Percentiles rank a stretch among this genome's conserved stretches.
Conservation (phyloP, 495 filamentous ascomycete species). For the Aspergillus asperescens region DNA sequence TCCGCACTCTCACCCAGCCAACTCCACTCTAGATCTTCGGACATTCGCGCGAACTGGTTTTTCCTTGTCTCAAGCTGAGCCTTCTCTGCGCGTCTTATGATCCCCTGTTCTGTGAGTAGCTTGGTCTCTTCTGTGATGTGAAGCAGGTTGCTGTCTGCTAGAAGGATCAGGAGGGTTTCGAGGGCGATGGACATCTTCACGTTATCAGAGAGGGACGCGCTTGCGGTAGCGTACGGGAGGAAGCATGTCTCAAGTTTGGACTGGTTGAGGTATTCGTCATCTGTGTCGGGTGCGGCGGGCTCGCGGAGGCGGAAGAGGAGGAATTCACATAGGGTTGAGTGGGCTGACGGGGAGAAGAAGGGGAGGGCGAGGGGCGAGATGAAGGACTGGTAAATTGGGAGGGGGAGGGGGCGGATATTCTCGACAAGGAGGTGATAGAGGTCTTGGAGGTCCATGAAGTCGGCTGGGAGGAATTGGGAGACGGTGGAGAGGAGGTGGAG, state of each 20-base stretch:
- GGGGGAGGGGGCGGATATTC: slow-evolving; percentile 58
- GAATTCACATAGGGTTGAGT: slow-evolving; percentile 58
- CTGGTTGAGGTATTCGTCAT: slow-evolving; percentile 46
- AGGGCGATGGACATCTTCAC: slow-evolving; percentile 72
- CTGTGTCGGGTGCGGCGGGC: slow-evolving; percentile 46
- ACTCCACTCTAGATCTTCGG: slow-evolving; percentile 33
- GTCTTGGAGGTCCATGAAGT: slow-evolving; percentile 47
- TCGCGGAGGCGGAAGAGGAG: slow-evolving; percentile 61
- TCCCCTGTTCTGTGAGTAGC: slow-evolving; percentile 56
- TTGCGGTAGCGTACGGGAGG: slow-evolving; percentile 66
- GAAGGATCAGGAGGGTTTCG: slow-evolving; percentile 61
- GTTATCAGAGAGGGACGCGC: slow-evolving; percentile 61
- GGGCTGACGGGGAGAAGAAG: slow-evolving; percentile 39
- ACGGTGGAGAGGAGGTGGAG: slow-evolving; percentile 52
- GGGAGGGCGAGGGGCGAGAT: slow-evolving; percentile 52
- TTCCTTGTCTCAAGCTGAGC: slow-evolving; percentile 43
- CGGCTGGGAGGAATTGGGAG: slow-evolving; percentile 31
- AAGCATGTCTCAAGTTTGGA: slow-evolving; percentile 60
- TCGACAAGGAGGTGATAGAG: slow-evolving; percentile 66
- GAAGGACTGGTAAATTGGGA: slow-evolving; percentile 68
- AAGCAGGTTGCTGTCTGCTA: slow-evolving; percentile 42
- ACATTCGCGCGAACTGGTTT: slow-evolving; percentile 21
- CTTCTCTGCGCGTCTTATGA: slow-evolving; percentile 53
- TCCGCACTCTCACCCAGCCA: slow-evolving; percentile 42
- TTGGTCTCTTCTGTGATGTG: slow-evolving; percentile 43